phyloP scores from a whole-genome alignment of 345 rosid species.

The Eucalyptus grandis region DNA sequence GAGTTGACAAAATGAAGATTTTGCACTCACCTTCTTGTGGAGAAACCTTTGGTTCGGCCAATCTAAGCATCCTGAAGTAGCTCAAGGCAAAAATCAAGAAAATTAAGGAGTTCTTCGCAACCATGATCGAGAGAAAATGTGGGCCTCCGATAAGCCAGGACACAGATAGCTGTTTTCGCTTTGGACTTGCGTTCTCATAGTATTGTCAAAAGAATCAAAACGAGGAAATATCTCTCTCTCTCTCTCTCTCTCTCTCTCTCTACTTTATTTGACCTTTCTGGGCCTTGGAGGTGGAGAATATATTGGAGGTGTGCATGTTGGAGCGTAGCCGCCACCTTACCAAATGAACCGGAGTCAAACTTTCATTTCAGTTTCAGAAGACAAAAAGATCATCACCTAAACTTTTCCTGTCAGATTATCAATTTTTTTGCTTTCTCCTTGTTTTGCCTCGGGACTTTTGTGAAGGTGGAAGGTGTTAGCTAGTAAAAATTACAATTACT shows the following conservation, averaged over 20 bases:
- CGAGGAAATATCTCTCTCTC: background rate
- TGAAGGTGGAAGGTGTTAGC: background rate
- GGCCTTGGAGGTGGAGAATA: no score
- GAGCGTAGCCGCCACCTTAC: background rate
- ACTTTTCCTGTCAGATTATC: background rate
- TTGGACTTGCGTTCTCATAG: background rate
- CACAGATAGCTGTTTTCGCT: background rate
- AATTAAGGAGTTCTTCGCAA: slow-evolving; percentile 3
- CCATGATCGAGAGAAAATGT: slow-evolving; percentile 8
- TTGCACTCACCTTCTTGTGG: slow-evolving; percentile 36
- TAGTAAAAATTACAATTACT: background rate
- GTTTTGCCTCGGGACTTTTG: background rate
- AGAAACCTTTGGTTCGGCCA: slow-evolving; percentile 33
- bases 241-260: background rate
- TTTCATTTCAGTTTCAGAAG: background rate
- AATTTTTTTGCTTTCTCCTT: background rate
- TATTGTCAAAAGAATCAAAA: background rate
- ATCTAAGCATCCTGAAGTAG: slow-evolving; percentile 19
- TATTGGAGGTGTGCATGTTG: background rate
- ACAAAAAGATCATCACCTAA: background rate
- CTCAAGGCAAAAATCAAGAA: slow-evolving; percentile 19
- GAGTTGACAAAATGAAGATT: background rate
- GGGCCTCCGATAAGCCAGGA: background rate
- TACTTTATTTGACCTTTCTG: background rate
- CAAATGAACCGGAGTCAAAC: background rate